Percentiles rank a stretch among this genome's conserved stretches.
These are phyloP conservation scores for Massariosphaeria phaeospora DNA, from an alignment of 495 filamentous ascomycete genomes.

Conservation along the genomic window DNA sequence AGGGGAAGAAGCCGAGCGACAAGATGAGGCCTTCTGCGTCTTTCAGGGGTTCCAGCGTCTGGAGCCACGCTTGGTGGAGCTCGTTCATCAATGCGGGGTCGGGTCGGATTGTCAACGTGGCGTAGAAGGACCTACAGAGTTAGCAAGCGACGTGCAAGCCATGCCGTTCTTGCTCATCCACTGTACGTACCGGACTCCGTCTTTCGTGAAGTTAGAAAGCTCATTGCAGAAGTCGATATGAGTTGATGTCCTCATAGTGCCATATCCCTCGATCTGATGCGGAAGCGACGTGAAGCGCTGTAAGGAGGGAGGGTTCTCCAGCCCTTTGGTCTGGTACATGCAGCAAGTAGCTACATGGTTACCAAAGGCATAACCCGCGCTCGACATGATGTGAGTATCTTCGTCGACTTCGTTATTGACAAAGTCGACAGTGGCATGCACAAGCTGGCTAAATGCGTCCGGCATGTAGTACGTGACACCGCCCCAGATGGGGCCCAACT, in stretches of 20 bases:
- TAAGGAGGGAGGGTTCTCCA: background rate
- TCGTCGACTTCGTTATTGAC: constrained; percentile 2
- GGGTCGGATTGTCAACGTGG: background rate
- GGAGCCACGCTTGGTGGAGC: background rate
- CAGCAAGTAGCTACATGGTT: background rate
- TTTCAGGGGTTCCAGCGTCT: background rate
- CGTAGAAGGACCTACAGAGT: background rate
- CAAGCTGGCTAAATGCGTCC: background rate
- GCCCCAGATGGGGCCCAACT: background rate
- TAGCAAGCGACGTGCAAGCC: no score
- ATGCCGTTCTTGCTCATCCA: background rate
- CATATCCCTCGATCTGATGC: background rate
- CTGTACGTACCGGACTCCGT: background rate
- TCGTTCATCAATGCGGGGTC: background rate
- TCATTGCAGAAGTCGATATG: constrained; percentile 1
- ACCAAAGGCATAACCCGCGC: constrained; percentile 2
- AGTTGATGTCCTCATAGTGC: background rate
- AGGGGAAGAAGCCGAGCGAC: background rate
- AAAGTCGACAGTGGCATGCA: constrained; percentile 4
- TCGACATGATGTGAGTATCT: constrained; percentile 5
- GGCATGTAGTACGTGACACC: constrained; percentile 8
- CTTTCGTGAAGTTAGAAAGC: background rate
- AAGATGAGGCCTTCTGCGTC: background rate
- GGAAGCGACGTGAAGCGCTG: background rate
- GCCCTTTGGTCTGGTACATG: constrained; percentile 5